Percentiles rank a stretch among this genome's conserved stretches.
Conservation (phyloP, 495 filamentous ascomycete genomes). For the Trichodelitschia bisporula region DNA sequence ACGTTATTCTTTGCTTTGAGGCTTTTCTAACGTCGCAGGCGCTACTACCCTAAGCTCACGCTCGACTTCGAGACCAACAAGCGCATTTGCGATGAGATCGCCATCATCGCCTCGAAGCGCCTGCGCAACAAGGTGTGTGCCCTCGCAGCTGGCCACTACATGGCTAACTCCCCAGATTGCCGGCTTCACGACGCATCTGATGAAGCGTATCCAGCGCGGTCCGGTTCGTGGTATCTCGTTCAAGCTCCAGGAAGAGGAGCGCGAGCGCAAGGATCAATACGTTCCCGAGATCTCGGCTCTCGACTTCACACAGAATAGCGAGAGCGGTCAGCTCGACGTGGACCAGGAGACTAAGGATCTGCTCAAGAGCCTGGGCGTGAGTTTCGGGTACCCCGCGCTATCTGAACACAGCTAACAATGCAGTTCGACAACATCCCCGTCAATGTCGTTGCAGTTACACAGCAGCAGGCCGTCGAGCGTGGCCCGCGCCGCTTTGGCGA, state of each 20-base stretch:
- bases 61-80: slow-evolving; percentile 99
- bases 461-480: slow-evolving; percentile 66
- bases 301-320: slow-evolving; percentile 78
- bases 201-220: slow-evolving; percentile 99
- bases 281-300: slow-evolving; percentile 96
- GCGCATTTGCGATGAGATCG: slow-evolving; percentile 98
- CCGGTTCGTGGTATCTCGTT: slow-evolving; percentile 99
- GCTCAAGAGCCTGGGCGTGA: slow-evolving; percentile 90
- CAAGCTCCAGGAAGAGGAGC: slow-evolving; percentile 99
- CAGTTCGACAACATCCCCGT: slow-evolving; percentile 95
- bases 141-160: not conserved
- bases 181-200: slow-evolving; percentile 80
- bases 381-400: slow-evolving; percentile 16
- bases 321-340: slow-evolving; percentile 81
- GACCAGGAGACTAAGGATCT: slow-evolving; percentile 95
- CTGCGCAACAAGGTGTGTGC: slow-evolving; percentile 78
- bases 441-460: slow-evolving; percentile 71
- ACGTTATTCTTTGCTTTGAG: slow-evolving; percentile 15
- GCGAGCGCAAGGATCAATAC: slow-evolving; percentile 99
- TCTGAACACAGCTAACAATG: slow-evolving; percentile 2
- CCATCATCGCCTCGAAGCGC: slow-evolving; percentile 95
- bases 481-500: slow-evolving; percentile 40
- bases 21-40: not conserved
- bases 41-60: slow-evolving; percentile 93
- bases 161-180: slow-evolving; percentile 42